Base-by-base conservation (phyloP, 2,329 filamentous ascomycete species). In the Colletotrichum aenigma region DNA sequence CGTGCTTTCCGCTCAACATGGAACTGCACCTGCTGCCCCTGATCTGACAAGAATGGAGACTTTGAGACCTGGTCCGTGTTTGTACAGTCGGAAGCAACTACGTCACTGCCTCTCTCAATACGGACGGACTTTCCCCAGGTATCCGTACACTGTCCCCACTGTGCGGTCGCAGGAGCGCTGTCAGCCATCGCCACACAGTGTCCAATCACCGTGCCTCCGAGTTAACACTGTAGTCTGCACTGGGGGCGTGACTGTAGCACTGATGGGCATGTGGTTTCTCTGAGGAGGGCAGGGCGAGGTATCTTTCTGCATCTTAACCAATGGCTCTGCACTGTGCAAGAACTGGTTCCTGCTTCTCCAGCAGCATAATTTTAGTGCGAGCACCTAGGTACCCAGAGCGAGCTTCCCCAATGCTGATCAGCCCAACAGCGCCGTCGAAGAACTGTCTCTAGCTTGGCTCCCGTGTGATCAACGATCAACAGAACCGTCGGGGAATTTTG, bases 391-490 rank as follows among this genome's bases (percentile, higher is more conserved):
- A 34, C 18, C 30, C 18, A 28, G 24, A 36, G 21, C 21, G 9
- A 60, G 15, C 16, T 38, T 32, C 36, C 64, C 70, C 21, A 61
- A 24, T 56, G 34, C 70, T 68, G 38, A 36, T 60, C 38, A 70
- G 56, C 58, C 58, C 66, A 74, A 69, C 71, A 56, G 67, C 60
- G 61, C 72, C 67, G 67, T 75, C 72, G 72, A 72, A 72, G 69
- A 64, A 71, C 62, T 56, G 62, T 64, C 55, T 65, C 18, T n/a
- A 61, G 67, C 38, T 71, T 66, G 61, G 69, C 68, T 75, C 64
- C 73, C 62, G 69, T 66, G 72, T 67, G 64, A 76, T 69, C 73
- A 73, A 52, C 64, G 58, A 76, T 76, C 55, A 71, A 66, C 72
- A 75, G 52, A 71, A 71, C 36, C 28, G 24, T 56, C 55, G 69